phyloP scores from a whole-genome alignment of 1,284 basidiomycete species.

The Austropuccinia psidii region DNA sequence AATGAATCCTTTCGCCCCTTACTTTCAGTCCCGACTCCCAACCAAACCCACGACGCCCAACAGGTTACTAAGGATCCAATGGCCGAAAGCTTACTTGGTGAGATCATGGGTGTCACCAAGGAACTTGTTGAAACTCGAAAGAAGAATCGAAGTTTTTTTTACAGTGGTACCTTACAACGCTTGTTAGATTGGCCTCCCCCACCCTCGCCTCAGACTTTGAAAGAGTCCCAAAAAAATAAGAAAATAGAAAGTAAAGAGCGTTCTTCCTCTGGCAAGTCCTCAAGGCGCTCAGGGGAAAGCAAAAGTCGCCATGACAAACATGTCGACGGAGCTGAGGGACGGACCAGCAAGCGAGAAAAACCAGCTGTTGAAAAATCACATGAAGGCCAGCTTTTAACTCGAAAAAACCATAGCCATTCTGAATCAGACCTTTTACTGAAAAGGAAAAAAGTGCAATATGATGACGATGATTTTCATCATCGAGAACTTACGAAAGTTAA shows the following conservation, averaged over 20 bases:
- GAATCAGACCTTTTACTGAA: background rate
- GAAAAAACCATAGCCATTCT: background rate
- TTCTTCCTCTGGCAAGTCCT: background rate
- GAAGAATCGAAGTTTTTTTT: constrained; percentile 7
- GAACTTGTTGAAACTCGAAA: constrained; percentile 18
- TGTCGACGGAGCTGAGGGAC: background rate
- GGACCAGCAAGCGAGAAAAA: background rate
- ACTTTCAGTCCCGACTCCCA: constrained; percentile 11
- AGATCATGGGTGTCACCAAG: constrained; percentile 22
- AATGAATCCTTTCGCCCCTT: background rate
- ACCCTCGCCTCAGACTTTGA: background rate
- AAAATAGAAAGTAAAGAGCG: background rate
- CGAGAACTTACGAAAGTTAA: background rate
- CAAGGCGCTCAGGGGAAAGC: background rate
- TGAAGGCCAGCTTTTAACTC: background rate
- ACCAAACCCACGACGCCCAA: background rate
- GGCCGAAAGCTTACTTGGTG: constrained; percentile 8
- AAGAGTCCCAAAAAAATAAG: background rate
- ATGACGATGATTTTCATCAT: background rate
- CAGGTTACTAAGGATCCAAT: constrained; percentile 3
- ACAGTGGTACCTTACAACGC: constrained; percentile 18
- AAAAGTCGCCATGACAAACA: background rate
- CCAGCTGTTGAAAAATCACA: background rate
- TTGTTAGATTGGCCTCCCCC: constrained; percentile 7
- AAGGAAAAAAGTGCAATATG: background rate